Conservation (phyloP, 164 flowering plant genomes). For the Echeveria elegans region DNA sequence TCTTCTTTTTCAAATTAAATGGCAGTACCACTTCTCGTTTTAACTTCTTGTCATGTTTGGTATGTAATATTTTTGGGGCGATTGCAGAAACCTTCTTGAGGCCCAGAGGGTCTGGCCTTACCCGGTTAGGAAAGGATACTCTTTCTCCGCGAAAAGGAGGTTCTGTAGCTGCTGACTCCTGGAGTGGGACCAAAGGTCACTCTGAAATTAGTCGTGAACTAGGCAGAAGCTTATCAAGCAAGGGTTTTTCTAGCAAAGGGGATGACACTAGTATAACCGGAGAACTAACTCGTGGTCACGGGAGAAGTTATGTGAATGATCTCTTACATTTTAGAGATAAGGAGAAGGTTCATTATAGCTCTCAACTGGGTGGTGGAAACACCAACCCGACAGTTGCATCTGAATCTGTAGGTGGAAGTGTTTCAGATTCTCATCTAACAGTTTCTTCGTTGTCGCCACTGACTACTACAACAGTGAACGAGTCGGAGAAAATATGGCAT, state of each 20-base stretch:
- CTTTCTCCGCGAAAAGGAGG: constrained; percentile 46
- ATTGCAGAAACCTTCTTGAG: constrained; percentile 39
- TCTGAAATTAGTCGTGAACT: constrained; percentile 32
- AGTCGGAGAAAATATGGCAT: constrained; percentile 80
- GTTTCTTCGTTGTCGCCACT: constrained; percentile 19
- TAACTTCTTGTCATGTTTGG: not conserved
- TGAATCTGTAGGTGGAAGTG: constrained; percentile 22
- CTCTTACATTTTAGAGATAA: constrained; percentile 30
- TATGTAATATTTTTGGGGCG: constrained; percentile 9
- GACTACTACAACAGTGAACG: constrained; percentile 33
- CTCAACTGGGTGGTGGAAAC: constrained; percentile 22
- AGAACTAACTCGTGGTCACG: constrained; percentile 35
- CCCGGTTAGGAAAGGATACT: constrained; percentile 44
- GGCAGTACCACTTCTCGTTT: constrained; percentile 6
- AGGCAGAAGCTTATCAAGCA: constrained; percentile 33
- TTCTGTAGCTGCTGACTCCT: constrained; percentile 33
- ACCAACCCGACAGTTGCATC: constrained; percentile 17
- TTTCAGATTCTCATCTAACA: constrained; percentile 21
- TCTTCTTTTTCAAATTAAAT: not conserved
- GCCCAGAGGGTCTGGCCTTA: constrained; percentile 39
- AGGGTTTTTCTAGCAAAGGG: constrained; percentile 26
- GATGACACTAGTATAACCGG: constrained; percentile 22
- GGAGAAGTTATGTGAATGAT: constrained; percentile 31
- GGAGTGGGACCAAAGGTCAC: constrained; percentile 37
- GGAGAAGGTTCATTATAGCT: constrained; percentile 15